Evolutionary conservation across 2,329 filamentous ascomycete species (phyloP).

Genomic region (Pseudocercospora crystallina): DNA sequence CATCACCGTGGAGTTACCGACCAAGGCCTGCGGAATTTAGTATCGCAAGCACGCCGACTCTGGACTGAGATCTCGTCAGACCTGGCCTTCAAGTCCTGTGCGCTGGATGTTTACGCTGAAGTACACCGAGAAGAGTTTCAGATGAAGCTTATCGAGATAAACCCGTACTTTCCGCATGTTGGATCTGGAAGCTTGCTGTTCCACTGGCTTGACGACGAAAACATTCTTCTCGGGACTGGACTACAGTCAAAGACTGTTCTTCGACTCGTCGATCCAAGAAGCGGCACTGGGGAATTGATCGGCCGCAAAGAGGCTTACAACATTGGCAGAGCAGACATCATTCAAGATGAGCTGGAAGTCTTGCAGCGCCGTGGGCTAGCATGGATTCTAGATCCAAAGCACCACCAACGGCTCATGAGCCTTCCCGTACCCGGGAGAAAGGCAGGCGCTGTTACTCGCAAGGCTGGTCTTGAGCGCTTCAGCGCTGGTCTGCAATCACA

Average conservation of each 20-base stretch:
- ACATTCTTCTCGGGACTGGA: neutral
- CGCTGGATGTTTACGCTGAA: slow-evolving; percentile 10
- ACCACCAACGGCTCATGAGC: neutral
- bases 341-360: neutral
- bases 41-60: neutral
- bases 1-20: slow-evolving; percentile 5
- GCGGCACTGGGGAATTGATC: slow-evolving; percentile 3
- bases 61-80: neutral
- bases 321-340: slow-evolving; percentile 1
- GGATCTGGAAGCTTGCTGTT: slow-evolving; percentile 6
- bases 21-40: neutral
- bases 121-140: slow-evolving; percentile 10
- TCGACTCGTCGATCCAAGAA: slow-evolving; percentile 3
- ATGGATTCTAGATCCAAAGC: neutral
- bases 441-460: neutral
- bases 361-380: neutral
- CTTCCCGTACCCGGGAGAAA: neutral
- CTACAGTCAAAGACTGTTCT: neutral
- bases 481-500: neutral
- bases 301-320: slow-evolving; percentile 7
- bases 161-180: slow-evolving; percentile 7
- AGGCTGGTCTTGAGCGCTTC: neutral
- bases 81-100: neutral
- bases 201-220: slow-evolving; percentile 8
- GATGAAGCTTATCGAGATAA: slow-evolving; percentile 12